A percentile compares a stretch with the other conserved stretches of the same genome.
Evolutionary conservation across 768 basidiomycete genomes (phyloP).

Genomic region (Neoboletus subvelutipes): DNA sequence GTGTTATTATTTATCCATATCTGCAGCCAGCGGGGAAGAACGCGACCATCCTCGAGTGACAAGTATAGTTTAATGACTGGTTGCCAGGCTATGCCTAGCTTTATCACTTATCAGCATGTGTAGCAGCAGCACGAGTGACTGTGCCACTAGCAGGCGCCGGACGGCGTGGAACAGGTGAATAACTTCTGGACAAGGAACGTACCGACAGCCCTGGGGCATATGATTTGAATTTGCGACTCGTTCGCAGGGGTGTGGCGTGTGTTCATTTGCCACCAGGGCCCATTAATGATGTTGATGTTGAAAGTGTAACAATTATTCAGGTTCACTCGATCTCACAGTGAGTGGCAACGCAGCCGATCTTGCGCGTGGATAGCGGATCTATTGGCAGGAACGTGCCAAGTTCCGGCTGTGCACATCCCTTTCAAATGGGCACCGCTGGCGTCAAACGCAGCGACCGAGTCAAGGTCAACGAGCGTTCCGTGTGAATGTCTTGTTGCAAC

Average conservation of each 20-base stretch:
- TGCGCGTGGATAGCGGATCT: conserved; percentile 15
- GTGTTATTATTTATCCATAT: background rate
- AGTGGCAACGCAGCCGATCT: conserved; percentile 4
- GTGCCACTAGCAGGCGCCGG: too few species aligned
- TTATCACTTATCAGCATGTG: background rate
- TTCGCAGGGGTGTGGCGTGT: background rate
- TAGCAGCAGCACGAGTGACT: background rate
- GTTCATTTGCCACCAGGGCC: background rate
- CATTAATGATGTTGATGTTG: background rate
- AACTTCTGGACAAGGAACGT: background rate
- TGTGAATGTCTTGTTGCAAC: conserved; percentile 20
- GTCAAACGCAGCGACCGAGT: conserved; percentile 8
- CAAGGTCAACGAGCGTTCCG: conserved; percentile 8
- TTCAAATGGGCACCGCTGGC: background rate
- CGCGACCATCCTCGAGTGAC: background rate
- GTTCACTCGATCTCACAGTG: background rate
- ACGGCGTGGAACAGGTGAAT: background rate
- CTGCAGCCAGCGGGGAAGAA: background rate
- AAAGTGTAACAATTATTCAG: background rate
- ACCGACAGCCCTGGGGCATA: conserved; percentile 8
- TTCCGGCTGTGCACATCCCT: conserved; percentile 19
- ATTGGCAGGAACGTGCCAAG: conserved; percentile 8
- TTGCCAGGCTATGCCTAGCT: background rate
- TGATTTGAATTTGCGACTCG: conserved; percentile 4
- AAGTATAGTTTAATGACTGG: background rate